Evolutionary conservation across 2,329 filamentous ascomycete species (phyloP).

Genomic region (Alternaria angustiovoidea): DNA sequence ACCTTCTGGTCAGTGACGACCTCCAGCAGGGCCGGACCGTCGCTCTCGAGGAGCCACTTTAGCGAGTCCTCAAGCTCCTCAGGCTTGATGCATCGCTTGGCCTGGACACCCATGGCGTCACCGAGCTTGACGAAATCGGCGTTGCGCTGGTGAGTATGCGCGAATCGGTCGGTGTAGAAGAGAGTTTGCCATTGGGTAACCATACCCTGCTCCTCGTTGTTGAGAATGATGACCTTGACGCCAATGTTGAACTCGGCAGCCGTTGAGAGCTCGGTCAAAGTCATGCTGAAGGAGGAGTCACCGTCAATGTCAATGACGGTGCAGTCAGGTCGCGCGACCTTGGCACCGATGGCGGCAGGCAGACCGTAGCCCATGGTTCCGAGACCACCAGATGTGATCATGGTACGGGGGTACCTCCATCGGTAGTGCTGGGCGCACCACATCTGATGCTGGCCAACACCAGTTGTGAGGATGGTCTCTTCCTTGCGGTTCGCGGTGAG

Average conservation of each 20-base stretch:
- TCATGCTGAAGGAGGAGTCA: conserved; percentile 99
- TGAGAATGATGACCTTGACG: conserved; percentile 91
- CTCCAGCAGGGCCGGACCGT: conserved; percentile 93
- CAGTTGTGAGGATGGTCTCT: conserved; percentile 86
- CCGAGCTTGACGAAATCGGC: conserved; percentile 95
- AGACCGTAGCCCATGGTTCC: conserved; percentile 97
- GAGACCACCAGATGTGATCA: conserved; percentile 96
- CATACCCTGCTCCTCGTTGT: conserved; percentile 99
- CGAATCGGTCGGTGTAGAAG: conserved; percentile 93
- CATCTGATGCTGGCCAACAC: conserved; percentile 99
- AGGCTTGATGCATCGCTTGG: conserved; percentile 74
- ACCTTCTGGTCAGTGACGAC: conserved; percentile 89
- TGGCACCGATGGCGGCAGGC: conserved; percentile 92
- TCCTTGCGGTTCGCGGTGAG: conserved; percentile 82
- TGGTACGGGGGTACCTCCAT: conserved; percentile 88
- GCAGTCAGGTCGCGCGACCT: conserved; percentile 81
- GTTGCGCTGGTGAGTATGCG: conserved; percentile 93
- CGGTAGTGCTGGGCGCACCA: conserved; percentile 97
- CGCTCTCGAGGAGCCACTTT: conserved; percentile 82
- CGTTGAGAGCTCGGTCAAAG: conserved; percentile 90
- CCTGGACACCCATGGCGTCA: conserved; percentile 88
- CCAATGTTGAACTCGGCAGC: conserved; percentile 96
- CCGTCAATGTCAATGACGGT: conserved; percentile 96
- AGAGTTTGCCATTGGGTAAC: conserved; percentile 98
- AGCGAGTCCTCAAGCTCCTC: conserved; percentile 80